Evolutionary conservation across 768 basidiomycete genomes (phyloP).

Genomic region (Rickenella mellea): DNA sequence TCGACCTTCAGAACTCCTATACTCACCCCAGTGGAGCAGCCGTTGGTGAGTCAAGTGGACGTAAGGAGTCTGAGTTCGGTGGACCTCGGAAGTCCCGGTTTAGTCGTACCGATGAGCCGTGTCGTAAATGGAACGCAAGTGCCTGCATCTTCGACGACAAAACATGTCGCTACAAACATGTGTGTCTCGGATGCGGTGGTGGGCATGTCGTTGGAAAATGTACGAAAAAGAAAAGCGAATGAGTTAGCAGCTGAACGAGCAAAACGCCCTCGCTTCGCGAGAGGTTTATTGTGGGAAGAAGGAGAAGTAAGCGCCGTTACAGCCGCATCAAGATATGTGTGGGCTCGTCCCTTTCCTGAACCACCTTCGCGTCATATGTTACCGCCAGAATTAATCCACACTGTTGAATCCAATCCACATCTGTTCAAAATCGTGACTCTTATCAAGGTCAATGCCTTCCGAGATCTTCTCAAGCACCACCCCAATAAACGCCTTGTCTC

Average conservation of each 20-base stretch:
- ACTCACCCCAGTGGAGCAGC: background rate
- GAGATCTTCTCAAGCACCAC: constrained; percentile 19
- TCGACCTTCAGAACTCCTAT: constrained; percentile 3
- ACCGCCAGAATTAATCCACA: background rate
- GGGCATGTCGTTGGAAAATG: background rate
- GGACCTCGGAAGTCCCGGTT: background rate
- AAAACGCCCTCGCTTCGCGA: constrained; percentile 4
- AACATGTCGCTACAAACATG: constrained; percentile 15
- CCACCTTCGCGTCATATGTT: constrained; percentile 8
- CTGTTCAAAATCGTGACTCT: constrained; percentile 29
- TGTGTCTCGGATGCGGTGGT: constrained; percentile 12
- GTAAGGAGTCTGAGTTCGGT: background rate
- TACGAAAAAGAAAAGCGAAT: constrained; percentile 1
- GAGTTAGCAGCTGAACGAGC: background rate
- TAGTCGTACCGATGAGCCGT: constrained; percentile 7
- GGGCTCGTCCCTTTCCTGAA: constrained; percentile 7
- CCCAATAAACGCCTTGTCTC: constrained; percentile 28
- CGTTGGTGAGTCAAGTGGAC: background rate
- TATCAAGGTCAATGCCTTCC: constrained; percentile 22
- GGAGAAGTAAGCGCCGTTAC: constrained; percentile 10
- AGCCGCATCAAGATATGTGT: constrained; percentile 6
- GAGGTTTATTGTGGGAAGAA: constrained; percentile 9
- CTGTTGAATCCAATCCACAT: constrained; percentile 11
- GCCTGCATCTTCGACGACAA: constrained; percentile 6
- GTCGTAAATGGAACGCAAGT: constrained; percentile 14